phyloP scores from a whole-genome alignment of 805 yeast genomes.

The Cyberlindnera xylosilytica region DNA sequence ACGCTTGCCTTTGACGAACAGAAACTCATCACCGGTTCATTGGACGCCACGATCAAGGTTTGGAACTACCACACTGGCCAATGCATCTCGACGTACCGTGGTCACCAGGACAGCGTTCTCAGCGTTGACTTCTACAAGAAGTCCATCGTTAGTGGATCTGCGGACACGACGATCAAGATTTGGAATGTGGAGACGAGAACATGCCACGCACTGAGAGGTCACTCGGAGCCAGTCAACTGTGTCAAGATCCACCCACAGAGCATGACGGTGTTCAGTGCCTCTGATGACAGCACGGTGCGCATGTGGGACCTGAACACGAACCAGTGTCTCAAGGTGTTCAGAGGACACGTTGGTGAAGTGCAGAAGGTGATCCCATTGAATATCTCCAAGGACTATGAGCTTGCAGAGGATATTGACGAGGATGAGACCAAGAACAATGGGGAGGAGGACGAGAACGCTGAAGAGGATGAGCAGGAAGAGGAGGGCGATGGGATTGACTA shows the following conservation, averaged over 20 bases:
- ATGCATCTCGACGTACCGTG: conserved; percentile 89
- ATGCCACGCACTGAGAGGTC: conserved; percentile 91
- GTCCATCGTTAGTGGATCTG: conserved; percentile 88
- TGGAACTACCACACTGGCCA: conserved; percentile 97
- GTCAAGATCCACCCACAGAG: conserved; percentile 83
- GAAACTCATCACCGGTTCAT: conserved; percentile 87
- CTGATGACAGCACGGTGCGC: conserved; percentile 88
- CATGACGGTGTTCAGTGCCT: conserved; percentile 76
- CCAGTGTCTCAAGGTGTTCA: conserved; percentile 72
- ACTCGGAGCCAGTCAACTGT: conserved; percentile 86
- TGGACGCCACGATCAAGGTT: conserved; percentile 87
- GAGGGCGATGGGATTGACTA: conserved; percentile 28
- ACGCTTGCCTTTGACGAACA: conserved; percentile 83
- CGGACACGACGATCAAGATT: conserved; percentile 87
- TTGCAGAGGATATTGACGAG: conserved; percentile 37
- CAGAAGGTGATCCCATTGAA: conserved; percentile 87
- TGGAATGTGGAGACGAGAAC: conserved; percentile 96
- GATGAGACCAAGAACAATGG: conserved; percentile 13
- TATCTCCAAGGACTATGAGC: conserved; percentile 59
- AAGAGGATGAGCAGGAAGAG: conserved; percentile 23
- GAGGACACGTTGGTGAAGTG: conserved; percentile 92
- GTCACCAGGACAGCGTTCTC: conserved; percentile 84
- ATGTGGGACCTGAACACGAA: conserved; percentile 92
- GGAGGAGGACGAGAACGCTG: conserved; percentile 11
- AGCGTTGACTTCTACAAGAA: conserved; percentile 79